Percentiles rank a stretch among this genome's conserved stretches.
phyloP scores from a whole-genome alignment of 2,329 filamentous ascomycete genomes.

The Dothistroma septosporum region DNA sequence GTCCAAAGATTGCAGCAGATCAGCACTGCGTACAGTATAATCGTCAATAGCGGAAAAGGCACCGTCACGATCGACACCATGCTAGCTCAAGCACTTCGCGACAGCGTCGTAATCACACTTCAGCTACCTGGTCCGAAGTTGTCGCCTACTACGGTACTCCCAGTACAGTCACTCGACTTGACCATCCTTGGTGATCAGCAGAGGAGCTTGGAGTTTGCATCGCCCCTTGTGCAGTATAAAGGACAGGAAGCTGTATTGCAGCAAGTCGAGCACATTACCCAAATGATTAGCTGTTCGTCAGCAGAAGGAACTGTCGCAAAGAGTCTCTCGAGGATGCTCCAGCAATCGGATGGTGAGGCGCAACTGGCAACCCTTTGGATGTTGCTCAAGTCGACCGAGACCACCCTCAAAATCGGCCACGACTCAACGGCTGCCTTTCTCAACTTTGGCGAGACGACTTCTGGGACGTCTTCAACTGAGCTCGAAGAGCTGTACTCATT shows the following conservation, averaged over 20 bases:
- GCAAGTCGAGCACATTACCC: slow-evolving; percentile 33
- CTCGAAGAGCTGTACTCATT: slow-evolving; percentile 65
- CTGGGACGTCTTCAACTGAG: slow-evolving; percentile 19
- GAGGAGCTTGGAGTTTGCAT: slow-evolving; percentile 19
- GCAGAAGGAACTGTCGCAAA: slow-evolving; percentile 46
- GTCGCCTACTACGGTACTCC: slow-evolving; percentile 9
- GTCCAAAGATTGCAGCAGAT: slow-evolving; percentile 69
- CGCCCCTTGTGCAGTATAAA: slow-evolving; percentile 27
- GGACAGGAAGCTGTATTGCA: slow-evolving; percentile 28
- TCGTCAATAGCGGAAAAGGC: slow-evolving; percentile 60
- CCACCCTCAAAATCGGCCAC: slow-evolving; percentile 48
- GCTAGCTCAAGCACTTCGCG: slow-evolving; percentile 65
- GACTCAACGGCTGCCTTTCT: slow-evolving; percentile 62
- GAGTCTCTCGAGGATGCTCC: slow-evolving; percentile 62
- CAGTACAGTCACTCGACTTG: slow-evolving; percentile 23
- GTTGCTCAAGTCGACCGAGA: slow-evolving; percentile 65
- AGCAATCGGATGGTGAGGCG: slow-evolving; percentile 54
- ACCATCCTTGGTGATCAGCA: slow-evolving; percentile 14
- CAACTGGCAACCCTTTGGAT: slow-evolving; percentile 77
- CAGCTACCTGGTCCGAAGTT: slow-evolving; percentile 21
- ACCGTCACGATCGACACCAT: slow-evolving; percentile 64
- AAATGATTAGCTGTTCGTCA: slow-evolving; percentile 27
- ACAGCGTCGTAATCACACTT: slow-evolving; percentile 60
- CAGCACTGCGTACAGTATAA: slow-evolving; percentile 64
- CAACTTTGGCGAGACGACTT: slow-evolving; percentile 9